Conservation (phyloP, 768 basidiomycete species). For the Lactarius sp. region DNA sequence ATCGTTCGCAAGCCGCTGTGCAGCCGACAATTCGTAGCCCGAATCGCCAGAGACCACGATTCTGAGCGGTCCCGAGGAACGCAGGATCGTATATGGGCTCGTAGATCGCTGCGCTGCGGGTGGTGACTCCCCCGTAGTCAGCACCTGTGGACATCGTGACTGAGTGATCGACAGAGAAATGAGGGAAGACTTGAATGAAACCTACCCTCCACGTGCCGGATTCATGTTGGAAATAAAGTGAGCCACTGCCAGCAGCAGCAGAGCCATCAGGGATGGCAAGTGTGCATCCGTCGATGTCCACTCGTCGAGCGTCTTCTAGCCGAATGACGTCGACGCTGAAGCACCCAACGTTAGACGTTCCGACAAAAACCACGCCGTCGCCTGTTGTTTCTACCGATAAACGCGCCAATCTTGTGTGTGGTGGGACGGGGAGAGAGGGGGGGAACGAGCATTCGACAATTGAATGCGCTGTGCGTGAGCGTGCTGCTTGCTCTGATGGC, state of each 20-base stretch:
- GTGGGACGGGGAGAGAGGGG: too few species aligned
- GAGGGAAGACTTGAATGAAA: neutral
- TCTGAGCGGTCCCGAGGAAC: slow-evolving; percentile 46
- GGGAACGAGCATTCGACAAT: too few species aligned
- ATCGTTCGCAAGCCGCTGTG: slow-evolving; percentile 62
- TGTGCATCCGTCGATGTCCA: slow-evolving; percentile 8
- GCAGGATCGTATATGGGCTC: slow-evolving; percentile 57
- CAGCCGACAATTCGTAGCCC: slow-evolving; percentile 44
- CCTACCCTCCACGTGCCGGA: slow-evolving; percentile 13
- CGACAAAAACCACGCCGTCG: slow-evolving; percentile 13
- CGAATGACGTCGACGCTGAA: slow-evolving; percentile 22
- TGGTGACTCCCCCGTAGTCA: neutral
- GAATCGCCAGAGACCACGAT: slow-evolving; percentile 45
- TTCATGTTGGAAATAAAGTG: slow-evolving; percentile 3
- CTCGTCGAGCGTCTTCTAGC: slow-evolving; percentile 14
- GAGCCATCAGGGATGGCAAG: neutral
- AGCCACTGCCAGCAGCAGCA: neutral
- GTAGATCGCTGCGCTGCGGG: slow-evolving; percentile 14
- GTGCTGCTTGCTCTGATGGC: too few species aligned
- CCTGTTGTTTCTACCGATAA: slow-evolving; percentile 31
- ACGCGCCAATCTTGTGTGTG: slow-evolving; percentile 35
- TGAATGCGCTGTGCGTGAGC: too few species aligned
- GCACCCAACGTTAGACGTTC: slow-evolving; percentile 29
- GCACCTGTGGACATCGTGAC: neutral
- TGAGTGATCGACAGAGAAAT: neutral